Conservation (phyloP, 2,329 filamentous ascomycete species). For the Parastagonospora nodorum region DNA sequence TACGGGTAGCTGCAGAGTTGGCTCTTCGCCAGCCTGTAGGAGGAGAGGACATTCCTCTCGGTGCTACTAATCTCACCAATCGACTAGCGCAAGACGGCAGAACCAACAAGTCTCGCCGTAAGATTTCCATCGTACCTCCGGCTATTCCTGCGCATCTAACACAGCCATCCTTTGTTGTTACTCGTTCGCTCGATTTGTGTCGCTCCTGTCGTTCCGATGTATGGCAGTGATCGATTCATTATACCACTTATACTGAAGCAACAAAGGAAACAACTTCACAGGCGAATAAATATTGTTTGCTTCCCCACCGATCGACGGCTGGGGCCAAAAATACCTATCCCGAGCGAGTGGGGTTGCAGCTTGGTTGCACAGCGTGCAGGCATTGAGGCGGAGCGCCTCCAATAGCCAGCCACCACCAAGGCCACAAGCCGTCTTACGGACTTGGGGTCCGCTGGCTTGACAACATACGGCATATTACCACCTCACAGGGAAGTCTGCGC, state of each 20-base stretch:
- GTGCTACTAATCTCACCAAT: too few species aligned
- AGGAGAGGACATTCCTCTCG: too few species aligned
- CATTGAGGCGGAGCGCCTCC: constrained; percentile 28
- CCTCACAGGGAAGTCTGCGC: constrained; percentile 23
- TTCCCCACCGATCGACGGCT: constrained; percentile 5
- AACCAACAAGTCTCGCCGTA: too few species aligned
- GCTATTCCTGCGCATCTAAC: too few species aligned
- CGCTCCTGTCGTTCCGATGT: too few species aligned
- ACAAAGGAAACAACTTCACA: background rate
- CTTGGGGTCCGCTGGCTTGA: constrained; percentile 23
- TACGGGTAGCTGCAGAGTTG: background rate
- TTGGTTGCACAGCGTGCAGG: constrained; percentile 11
- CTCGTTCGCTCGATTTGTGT: too few species aligned
- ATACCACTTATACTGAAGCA: too few species aligned
- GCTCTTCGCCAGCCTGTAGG: background rate
- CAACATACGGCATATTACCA: constrained; percentile 22
- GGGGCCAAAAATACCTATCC: constrained; percentile 21
- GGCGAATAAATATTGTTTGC: background rate
- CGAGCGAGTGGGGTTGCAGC: constrained; percentile 18
- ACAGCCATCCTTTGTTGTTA: too few species aligned
- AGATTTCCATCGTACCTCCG: too few species aligned
- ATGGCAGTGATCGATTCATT: too few species aligned
- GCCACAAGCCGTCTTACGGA: constrained; percentile 23
- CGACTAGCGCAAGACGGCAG: too few species aligned
- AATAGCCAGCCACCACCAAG: constrained; percentile 23